Conservation (phyloP, 257 asterid genomes). For the Lantana camara region DNA sequence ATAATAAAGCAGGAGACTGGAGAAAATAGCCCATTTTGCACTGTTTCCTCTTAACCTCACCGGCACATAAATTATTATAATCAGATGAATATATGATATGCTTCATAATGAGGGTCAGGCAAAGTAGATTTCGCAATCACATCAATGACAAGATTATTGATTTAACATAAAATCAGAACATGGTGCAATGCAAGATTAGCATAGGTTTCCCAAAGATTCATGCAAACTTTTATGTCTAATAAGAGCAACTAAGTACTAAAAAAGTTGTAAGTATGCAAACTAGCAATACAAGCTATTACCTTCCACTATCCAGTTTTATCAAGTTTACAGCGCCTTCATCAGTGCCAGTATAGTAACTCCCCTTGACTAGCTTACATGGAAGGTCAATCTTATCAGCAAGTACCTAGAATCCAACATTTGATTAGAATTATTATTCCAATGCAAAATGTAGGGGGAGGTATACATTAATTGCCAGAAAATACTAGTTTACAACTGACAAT, state of each 20-base stretch:
- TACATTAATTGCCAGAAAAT: neutral
- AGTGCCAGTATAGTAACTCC: conserved; percentile 95
- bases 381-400: conserved; percentile 93
- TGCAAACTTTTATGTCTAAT: neutral
- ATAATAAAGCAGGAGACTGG: conserved; percentile 21
- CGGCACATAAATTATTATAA: neutral
- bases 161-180: conserved; percentile 13
- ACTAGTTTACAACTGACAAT: neutral
- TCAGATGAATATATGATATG: conserved; percentile 3
- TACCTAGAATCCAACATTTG: conserved; percentile 62
- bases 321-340: conserved; percentile 98
- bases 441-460: conserved; percentile 1
- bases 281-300: conserved; percentile 46
- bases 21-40: conserved; percentile 3
- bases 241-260: conserved; percentile 10
- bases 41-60: conserved; percentile 4
- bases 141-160: conserved; percentile 9
- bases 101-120: conserved; percentile 1
- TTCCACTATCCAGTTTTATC: conserved; percentile 86
- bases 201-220: conserved; percentile 14
- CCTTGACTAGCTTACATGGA: conserved; percentile 94
- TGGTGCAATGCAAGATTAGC: conserved; percentile 2
- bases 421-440: conserved; percentile 9
- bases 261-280: neutral
- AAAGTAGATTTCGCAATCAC: neutral